A percentile compares a stretch with the other conserved stretches of the same genome.
phyloP scores from a whole-genome alignment of 129 eudicot genomes.

The Chrysanthemum makinoi region DNA sequence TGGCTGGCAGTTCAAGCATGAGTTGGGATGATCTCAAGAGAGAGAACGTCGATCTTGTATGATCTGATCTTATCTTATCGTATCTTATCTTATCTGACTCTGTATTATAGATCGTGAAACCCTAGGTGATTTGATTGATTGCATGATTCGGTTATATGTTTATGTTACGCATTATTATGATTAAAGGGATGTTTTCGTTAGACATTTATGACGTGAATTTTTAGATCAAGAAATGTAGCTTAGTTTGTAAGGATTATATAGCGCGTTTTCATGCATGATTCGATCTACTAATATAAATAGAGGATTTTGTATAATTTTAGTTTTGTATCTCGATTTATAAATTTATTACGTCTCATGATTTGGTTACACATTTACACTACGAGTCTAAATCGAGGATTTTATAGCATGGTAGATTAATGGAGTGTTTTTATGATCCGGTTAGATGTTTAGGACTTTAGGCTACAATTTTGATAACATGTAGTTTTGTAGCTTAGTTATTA shows the following conservation, averaged over 20 bases:
- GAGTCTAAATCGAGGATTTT: background rate
- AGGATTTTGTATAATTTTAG: background rate
- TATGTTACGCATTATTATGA: no score
- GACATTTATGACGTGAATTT: no score
- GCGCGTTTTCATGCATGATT: no score
- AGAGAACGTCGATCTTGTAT: slow-evolving; percentile 67
- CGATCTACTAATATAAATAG: no score
- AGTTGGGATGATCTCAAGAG: slow-evolving; percentile 62
- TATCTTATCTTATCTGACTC: background rate
- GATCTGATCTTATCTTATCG: background rate
- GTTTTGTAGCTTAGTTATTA: background rate
- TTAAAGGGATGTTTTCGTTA: no score
- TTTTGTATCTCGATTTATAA: background rate
- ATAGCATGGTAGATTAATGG: background rate
- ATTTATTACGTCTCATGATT: slow-evolving; percentile 1
- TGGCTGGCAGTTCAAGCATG: slow-evolving; percentile 21
- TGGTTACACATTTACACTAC: background rate
- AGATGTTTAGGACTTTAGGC: background rate
- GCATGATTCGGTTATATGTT: background rate
- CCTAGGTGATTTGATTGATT: background rate
- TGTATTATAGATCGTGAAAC: no score
- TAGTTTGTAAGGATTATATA: no score
- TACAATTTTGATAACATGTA: background rate
- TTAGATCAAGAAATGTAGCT: no score
- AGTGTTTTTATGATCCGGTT: no score